Base-by-base conservation (phyloP, 2,329 filamentous ascomycete species). In the Trichoderma sp. region DNA sequence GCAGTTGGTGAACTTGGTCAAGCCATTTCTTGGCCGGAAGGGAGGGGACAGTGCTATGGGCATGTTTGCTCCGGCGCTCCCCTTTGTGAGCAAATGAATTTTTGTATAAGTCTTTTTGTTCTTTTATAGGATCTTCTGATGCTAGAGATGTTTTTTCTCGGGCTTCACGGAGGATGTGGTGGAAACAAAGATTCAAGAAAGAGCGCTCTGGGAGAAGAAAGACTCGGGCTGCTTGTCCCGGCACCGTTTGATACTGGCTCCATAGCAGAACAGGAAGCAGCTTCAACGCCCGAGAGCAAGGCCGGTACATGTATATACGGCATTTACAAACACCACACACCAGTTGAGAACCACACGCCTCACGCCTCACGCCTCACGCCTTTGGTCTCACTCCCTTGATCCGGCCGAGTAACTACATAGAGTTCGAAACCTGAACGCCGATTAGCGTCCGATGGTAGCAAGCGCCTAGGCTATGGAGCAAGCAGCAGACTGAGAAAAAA, bases 1-100 rank as follows among this genome's bases (percentile, higher is more conserved):
- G 80, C 94, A 97, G 83, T 97, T 97, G 78, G 93, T 96, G 80
- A 97, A 92, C 80, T 95, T 96, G 79, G 92, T 94, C 79, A 97
- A 91, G 77, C 86, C 86, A 74, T 85, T 85, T 36, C 77, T 82
- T 62, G 81, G 81, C 65, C 75, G 75, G 56, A 73, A 74, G 30
- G 79, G 78, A 75, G 79, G 80, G 11, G 81, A 81, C 72, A 84
- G 74, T n/a, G 85, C 83, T 71, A 84, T 85, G 56, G 86, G 86
- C 83, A 88, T 88, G 60, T n/a, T 39, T 43, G 76, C 82, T 30
- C 63, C 58, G 65, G 34, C 43, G 28, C 51, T 66, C 4, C 24
- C 21, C 39, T 47, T 65, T 30, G 15, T 11, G 32, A 57, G 58
- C 8, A 28, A 43, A 34, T 30, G 8, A 1, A 21, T 15, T 28